Base-by-base conservation (phyloP, 805 yeast genomes). In the Zygosaccharomyces kombuchaensis region DNA sequence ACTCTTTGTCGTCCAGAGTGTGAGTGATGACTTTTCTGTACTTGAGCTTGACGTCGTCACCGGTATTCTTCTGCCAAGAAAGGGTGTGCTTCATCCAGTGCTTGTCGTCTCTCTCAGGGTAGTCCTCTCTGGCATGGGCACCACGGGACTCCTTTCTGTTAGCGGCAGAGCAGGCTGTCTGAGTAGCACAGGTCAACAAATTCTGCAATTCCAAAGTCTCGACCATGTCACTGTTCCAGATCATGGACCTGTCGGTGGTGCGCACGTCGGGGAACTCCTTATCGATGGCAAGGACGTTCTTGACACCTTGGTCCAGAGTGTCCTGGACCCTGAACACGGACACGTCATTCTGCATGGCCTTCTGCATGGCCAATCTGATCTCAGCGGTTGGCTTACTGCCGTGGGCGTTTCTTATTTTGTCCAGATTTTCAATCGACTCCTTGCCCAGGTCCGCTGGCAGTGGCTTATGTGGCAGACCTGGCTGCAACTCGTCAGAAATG, bases 71-170 rank as follows among this genome's bases (percentile, higher is more conserved):
- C 76, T 93, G 98, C 89, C 93, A 91, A 43, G 97, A 87, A 65
- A 91, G 74, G 40, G 97, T 77, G 73, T 91, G 99, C 76, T 91
- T 93, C 91, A 87, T 88, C 99, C 99, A 91, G 78, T 89, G 76
- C 46, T 66, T 89, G 68, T 91, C 99, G 66, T 91, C 96, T 81
- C 99, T 88, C 53, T 81, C 82, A 63, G 96, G 97, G 75, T 71
- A 90, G 70, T 91, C 99, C 72, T 91, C 99, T 77, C 98, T 85
- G 48, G 99, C 97, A 66, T 91, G 99, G 40, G 99, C 98, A 75
- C 99, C 99, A 77, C 99, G 87, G 31, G 97, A 89, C 75, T 91
- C 99, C 63, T 77, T 83, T 78, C 99, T 87, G 46, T 88, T 95
- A 52, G 93, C 89, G 43, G 99, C 99, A 52, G 95, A 80, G 55